Base-by-base conservation (phyloP, 2,329 filamentous ascomycete genomes). In the Colletotrichum euphorbiae region DNA sequence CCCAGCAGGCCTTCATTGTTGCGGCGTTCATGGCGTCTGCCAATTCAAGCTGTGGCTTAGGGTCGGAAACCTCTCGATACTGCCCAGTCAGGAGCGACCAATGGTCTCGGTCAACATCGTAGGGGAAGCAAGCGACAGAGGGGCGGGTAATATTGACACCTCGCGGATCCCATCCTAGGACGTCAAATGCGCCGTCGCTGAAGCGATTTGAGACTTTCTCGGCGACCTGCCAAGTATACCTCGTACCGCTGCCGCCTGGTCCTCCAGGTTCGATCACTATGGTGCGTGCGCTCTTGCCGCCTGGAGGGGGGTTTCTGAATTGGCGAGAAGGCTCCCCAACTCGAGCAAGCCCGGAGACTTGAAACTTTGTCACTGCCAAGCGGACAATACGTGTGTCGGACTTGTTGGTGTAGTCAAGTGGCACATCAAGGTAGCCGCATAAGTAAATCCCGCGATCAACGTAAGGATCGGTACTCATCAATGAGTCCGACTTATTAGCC, bases 121-220 rank as follows among this genome's bases (percentile, higher is more conserved):
- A 75, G 4, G 83, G 80, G 57, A 81, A 86, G 74, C 84, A 87
- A 2, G 81, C 74, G 2, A 83, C 72, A 4, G 79, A 73, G 0
- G 85, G 85, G 6, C 79, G 79, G 1, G 83, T 82, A 1, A 76
- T 73, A 70, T 86, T 86, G 60, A 86, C 82, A 2, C 84, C 84
- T 3, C 85, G 80, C n/a, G 84, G 84, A 58, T 87, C 85, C 80
- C 83, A 87, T n/a, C 83, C 83, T 13, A 87, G 73, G 6, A 86
- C 80, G 66, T 86, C 83, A 21, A 80, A 83, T 21, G 75, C 72
- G 21, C 80, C 77, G 36, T 78, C 78, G 63, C 82, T 83, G 12
- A 85, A 73, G 3, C 81, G 79, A 62, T 78, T 72, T 3, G 80
- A 79, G 40, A 82, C 67, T 0, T 69, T 60, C 62, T 84, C 78